Base-by-base conservation (phyloP, 345 rosid genomes). In the Iberis pinnata region DNA sequence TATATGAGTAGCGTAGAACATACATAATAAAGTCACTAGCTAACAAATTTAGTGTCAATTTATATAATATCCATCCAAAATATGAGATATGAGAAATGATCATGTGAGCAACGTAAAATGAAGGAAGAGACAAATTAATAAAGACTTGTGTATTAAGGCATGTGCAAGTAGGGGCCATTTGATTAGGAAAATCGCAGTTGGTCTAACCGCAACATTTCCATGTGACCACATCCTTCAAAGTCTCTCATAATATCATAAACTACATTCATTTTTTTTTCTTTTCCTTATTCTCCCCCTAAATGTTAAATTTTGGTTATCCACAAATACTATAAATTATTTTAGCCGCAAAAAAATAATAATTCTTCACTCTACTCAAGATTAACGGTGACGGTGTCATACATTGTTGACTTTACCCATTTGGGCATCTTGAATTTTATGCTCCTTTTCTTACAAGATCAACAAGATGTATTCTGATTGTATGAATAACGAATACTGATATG, bases 191-290 rank as follows among this genome's bases (percentile, higher is more conserved):
- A 72, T 71, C 42, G 48, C 15, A 60, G 75, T 72, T 73, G 61
- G 41, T 53, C 70, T 67, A 68, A 70, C 72, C 29, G 53, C 63
- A 76, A 80, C 94, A 82, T 47, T 60, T 58, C 80, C 96, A 84
- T 88, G 83, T 81, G 82, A 66, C 58, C 29, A 43, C 7, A 41
- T 35, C 69, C 45, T 42, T 58, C 58, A 64, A 58, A 70, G 64
- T 40, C 55, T 46, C 49, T 53, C 51, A 64, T 29, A 5, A 59
- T 46, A 45, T 37, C 37, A 46, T 18, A 5, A 50, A 47, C 61
- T 70, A 20, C 50, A 51, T 36, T 9, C 36, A 39, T 7, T 20
- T 49, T 32, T 9, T 1, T 55, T 32, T 33, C 11, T 5, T 33
- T 10, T 22, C 11, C 5, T 12, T 13, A n/a, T n/a, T n/a, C n/a